Base-by-base conservation (phyloP, 495 filamentous ascomycete genomes). In the Penicillium simplicissimum region DNA sequence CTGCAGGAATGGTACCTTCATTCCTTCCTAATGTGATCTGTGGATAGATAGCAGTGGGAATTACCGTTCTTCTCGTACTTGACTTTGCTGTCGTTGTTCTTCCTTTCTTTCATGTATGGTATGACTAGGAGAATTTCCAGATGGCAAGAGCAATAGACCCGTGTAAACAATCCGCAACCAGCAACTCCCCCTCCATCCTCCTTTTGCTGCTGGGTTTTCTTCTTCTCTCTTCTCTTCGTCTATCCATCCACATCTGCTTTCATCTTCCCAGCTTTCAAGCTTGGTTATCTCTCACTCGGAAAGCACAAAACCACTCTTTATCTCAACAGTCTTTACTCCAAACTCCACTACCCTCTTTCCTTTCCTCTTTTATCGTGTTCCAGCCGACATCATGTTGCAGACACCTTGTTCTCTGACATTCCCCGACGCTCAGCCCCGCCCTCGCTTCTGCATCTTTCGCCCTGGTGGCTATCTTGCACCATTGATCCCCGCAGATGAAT, bases 401-500 rank as follows among this genome's bases (percentile, higher is more conserved):
- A 7, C 51, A 19, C 11, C 36, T 36, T 61, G 61, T 52, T 53
- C 36, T 52, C 55, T 28, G 13, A 52, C 35, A 9, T 60, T 38
- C 28, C 40, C 38, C 7, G 43, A 52, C 17, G 52, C 55, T 19
- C 63, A 49, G 51, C 23, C 25, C 13, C 70, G 68, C 7, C 73
- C 73, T 38, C 69, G 67, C 34, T 80, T 74, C 60, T 79, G 71
- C 47, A 59, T 80, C 36, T 60, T 73, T 35, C 71, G 77, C 9
- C 76, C 76, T 0, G 70, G 69, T 17, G 61, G 66, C 14, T 19
- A 45, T 0, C 14, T 64, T 2, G 63, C 70, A 4, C 76, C 76
- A 11, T 53, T 80, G 52, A 71, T 80, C 19, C 64, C 76, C 0
- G 13, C 73, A 13, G 77, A 80, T 37, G 76, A 80, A 60, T 59